Evolutionary conservation across 805 yeast genomes (phyloP), one percentile per base, ranked within the genome.

Genomic region (Candida golubevii): DNA sequence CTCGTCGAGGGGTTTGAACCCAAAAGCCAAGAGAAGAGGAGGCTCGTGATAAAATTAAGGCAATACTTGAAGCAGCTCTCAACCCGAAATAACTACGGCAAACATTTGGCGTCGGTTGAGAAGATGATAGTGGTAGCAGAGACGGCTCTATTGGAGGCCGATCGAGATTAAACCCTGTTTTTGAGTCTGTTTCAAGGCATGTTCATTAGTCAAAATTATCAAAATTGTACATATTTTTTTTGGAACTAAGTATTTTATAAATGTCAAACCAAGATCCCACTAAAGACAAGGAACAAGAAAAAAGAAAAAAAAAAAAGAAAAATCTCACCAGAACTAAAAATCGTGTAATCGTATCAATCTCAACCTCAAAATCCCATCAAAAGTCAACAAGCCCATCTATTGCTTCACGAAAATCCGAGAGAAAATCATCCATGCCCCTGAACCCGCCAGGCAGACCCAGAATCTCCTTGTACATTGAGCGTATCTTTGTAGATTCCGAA

Each of bases 71-170:
- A 84, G 53, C 79, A 81, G 54, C 79, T 88, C 42, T 79, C 83
- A 46, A 61, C 66, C 41, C 81, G 80, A 62, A 77, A 78, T 42
- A 75, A 77, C 41, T 83, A 80, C 57, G 95, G 95, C 15, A 88
- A 88, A 67, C 95, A 88, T 58, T 69, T 87, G 51, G 90, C 89
- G 4, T 81, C 88, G 26, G 88, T 86, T 51, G 95, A 87, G 60
- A 83, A 85, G 61, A 72, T 83, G 69, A 75, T 78, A 48, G 73
- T 75, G 9, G 74, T 79, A 42, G 77, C 81, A 31, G 81, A 78
- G 49, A 68, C 74, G 28, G 75, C 75, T 13, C 58, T 70, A 41
- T 57, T 61, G 27, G 74, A 69, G 41, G 72, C 72, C 9, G 72
- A 66, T 26, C 46, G 38, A 13, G 30, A 13, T 28, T 33, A 15